Evolutionary conservation across 305 asterid genomes (phyloP).

Genomic region (Fraxinus paxiana): DNA sequence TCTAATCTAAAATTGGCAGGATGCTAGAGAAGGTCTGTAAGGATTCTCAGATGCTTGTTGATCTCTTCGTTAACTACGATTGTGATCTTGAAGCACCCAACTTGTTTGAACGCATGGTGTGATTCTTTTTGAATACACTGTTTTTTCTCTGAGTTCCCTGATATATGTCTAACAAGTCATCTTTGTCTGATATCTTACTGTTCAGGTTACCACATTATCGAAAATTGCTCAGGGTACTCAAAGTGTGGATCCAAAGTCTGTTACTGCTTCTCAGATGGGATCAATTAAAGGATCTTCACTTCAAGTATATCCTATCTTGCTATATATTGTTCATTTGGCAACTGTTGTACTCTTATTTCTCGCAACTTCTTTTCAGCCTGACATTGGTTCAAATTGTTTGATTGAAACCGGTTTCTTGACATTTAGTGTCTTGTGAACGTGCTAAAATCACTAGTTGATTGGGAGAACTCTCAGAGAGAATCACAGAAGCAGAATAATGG

Average conservation of each 20-base stretch:
- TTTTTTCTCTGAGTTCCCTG: slow-evolving; percentile 21
- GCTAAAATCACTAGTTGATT: slow-evolving; percentile 77
- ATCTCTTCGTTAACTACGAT: slow-evolving; percentile 94
- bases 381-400: slow-evolving; percentile 14
- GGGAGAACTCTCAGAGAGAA: slow-evolving; percentile 83
- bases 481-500: slow-evolving; percentile 52
- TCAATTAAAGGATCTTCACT: slow-evolving; percentile 78
- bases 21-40: slow-evolving; percentile 95
- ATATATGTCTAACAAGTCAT: slow-evolving; percentile 25
- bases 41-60: slow-evolving; percentile 96
- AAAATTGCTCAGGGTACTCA: slow-evolving; percentile 94
- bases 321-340: slow-evolving; percentile 21
- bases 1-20: slow-evolving; percentile 45
- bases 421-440: slow-evolving; percentile 81
- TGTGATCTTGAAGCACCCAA: slow-evolving; percentile 98
- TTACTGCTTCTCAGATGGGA: slow-evolving; percentile 75
- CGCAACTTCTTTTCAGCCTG: slow-evolving; percentile 20
- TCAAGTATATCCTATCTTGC: slow-evolving; percentile 56
- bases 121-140: slow-evolving; percentile 21
- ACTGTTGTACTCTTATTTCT: slow-evolving; percentile 16
- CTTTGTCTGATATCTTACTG: slow-evolving; percentile 29
- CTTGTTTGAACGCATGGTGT: slow-evolving; percentile 86
- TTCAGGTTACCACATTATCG: slow-evolving; percentile 74
- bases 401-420: slow-evolving; percentile 27
- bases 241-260: slow-evolving; percentile 72